Conservation (phyloP, 108 stramenopile species). For the Aurantiochytrium sp. region DNA sequence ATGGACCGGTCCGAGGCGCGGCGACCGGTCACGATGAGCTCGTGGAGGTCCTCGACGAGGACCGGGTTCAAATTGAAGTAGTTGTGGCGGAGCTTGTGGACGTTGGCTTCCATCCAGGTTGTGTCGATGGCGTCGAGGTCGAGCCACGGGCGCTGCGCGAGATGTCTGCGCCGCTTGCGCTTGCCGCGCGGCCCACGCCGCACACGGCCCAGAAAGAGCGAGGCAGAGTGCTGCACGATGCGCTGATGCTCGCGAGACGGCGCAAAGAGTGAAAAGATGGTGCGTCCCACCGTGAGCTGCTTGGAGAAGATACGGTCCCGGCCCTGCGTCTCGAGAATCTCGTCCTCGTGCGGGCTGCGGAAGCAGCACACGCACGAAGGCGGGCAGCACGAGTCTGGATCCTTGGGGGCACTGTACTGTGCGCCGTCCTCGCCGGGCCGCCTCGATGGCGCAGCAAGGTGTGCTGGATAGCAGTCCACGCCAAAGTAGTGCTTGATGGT, state of each 20-base stretch:
- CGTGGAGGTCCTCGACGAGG: slow-evolving; percentile 45
- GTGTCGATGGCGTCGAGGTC: slow-evolving; percentile 58
- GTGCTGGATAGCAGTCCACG: neutral
- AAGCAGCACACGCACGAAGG: neutral
- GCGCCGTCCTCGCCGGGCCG: neutral
- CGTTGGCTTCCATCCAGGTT: slow-evolving; percentile 52
- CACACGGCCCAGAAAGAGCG: neutral
- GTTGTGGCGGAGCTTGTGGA: slow-evolving; percentile 43
- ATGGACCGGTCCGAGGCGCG: slow-evolving; percentile 36
- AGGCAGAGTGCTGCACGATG: neutral
- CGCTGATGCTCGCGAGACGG: neutral
- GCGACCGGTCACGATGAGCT: slow-evolving; percentile 50
- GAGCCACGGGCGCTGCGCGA: slow-evolving; percentile 26
- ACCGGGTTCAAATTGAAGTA: slow-evolving; percentile 51
- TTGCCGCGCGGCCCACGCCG: neutral
- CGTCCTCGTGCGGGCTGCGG: neutral
- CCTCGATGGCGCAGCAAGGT: neutral
- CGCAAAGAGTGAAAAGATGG: slow-evolving; percentile 20
- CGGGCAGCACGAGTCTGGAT: slow-evolving; percentile 15
- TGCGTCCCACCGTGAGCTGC: neutral
- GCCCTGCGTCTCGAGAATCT: neutral
- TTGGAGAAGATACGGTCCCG: slow-evolving; percentile 9
- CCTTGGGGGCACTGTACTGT: neutral
- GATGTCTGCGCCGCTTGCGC: neutral
- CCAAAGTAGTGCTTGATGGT: neutral